A percentile compares a stretch with the other conserved stretches of the same genome.
phyloP scores from a whole-genome alignment of 805 yeast species.

The Myxozyma monticola region DNA sequence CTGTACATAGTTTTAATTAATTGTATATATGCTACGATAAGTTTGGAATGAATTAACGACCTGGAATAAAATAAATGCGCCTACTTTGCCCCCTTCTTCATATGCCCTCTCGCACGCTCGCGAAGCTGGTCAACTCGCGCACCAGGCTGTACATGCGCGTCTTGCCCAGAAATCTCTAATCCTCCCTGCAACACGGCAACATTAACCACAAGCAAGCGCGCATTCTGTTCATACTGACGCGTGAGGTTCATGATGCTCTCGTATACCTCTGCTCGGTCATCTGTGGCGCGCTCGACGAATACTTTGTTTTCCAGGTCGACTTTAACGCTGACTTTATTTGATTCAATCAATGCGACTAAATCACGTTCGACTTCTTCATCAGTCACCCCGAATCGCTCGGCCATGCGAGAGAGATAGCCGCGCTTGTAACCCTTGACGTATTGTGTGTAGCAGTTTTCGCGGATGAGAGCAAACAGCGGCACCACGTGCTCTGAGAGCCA shows the following conservation, averaged over 20 bases:
- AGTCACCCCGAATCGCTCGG: constrained; percentile 23
- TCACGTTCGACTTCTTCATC: constrained; percentile 13
- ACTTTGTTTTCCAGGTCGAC: constrained; percentile 23
- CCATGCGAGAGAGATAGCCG: constrained; percentile 22
- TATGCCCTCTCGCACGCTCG: too few species aligned
- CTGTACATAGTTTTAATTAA: too few species aligned
- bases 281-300: constrained; percentile 15
- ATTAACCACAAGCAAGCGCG: constrained; percentile 16
- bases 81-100: too few species aligned
- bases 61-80: too few species aligned
- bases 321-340: constrained; percentile 12
- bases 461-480: constrained; percentile 12
- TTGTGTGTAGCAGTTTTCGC: constrained; percentile 29
- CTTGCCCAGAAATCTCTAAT: too few species aligned
- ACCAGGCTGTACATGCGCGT: too few species aligned
- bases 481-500: constrained; percentile 25
- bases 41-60: too few species aligned
- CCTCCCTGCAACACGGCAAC: constrained; percentile 22
- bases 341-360: constrained; percentile 10
- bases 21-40: too few species aligned
- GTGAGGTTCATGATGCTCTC: constrained; percentile 13
- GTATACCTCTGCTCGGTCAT: constrained; percentile 25
- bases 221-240: constrained; percentile 20
- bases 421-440: constrained; percentile 25
- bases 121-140: too few species aligned